Evolutionary conservation across 805 yeast genomes (phyloP).

Genomic region (Pichia nakasei): DNA sequence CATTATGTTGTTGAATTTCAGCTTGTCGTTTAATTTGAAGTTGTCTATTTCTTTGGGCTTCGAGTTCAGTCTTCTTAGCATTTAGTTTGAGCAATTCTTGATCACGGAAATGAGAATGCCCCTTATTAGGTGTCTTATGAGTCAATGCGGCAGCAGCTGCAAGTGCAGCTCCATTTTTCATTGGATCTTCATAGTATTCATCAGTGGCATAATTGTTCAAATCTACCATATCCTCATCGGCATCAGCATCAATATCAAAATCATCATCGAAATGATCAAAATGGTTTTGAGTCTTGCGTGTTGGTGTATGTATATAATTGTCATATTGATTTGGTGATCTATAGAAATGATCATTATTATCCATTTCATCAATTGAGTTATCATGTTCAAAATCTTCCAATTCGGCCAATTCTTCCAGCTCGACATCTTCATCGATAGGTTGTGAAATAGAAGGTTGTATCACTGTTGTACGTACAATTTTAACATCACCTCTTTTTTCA

Average conservation of each 20-base stretch:
- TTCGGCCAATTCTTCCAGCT: slow-evolving; percentile 21
- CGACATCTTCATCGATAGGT: slow-evolving; percentile 15
- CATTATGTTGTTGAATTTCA: not conserved
- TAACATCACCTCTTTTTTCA: slow-evolving; percentile 39
- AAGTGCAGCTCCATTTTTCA: not conserved
- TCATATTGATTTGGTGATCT: not conserved
- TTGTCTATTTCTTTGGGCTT: not conserved
- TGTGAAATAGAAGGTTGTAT: slow-evolving; percentile 23
- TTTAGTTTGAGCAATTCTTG: not conserved
- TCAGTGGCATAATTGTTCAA: not conserved
- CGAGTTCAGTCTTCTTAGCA: not conserved
- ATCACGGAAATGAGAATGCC: not conserved
- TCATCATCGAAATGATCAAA: not conserved
- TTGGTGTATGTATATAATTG: not conserved
- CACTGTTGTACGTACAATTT: slow-evolving; percentile 40
- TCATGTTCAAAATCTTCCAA: slow-evolving; percentile 19
- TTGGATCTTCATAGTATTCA: not conserved
- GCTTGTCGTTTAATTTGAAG: not conserved
- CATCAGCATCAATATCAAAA: not conserved
- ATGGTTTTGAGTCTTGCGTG: not conserved
- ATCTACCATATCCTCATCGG: not conserved
- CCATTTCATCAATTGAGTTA: slow-evolving; percentile 18
- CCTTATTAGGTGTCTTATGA: not conserved
- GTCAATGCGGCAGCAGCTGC: not conserved
- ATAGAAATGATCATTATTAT: slow-evolving; percentile 4